phyloP scores from a whole-genome alignment of 2,329 filamentous ascomycete genomes.

The Aciculosporium take region DNA sequence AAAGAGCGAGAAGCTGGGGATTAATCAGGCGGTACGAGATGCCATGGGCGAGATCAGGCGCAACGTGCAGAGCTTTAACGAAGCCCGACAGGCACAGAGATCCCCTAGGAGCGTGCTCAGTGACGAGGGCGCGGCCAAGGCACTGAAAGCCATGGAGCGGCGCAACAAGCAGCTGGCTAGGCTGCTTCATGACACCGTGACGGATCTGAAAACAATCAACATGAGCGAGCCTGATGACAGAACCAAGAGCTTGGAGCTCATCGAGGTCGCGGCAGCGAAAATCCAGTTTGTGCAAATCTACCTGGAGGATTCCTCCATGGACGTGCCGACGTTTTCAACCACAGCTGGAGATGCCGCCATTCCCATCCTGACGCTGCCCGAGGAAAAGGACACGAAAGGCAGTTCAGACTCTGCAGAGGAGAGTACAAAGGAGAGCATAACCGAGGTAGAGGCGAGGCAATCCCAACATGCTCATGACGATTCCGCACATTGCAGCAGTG shows the following conservation, averaged over 20 bases:
- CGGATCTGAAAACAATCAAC: slow-evolving; percentile 47
- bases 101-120: slow-evolving; percentile 21
- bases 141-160: slow-evolving; percentile 40
- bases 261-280: slow-evolving; percentile 47
- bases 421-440: not conserved
- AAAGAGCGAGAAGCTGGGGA: slow-evolving; percentile 59
- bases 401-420: not conserved
- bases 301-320: slow-evolving; percentile 42
- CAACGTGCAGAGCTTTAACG: slow-evolving; percentile 56
- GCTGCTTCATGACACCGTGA: slow-evolving; percentile 54
- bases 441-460: not conserved
- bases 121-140: slow-evolving; percentile 20
- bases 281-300: slow-evolving; percentile 51
- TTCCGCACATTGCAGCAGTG: not conserved
- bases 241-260: slow-evolving; percentile 33
- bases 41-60: slow-evolving; percentile 67
- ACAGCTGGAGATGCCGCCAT: not conserved
- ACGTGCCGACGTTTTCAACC: slow-evolving; percentile 21
- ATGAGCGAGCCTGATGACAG: slow-evolving; percentile 34
- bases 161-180: slow-evolving; percentile 52
- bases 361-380: not conserved
- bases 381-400: not conserved
- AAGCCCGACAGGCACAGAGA: slow-evolving; percentile 31
- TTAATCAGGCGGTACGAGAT: slow-evolving; percentile 69
- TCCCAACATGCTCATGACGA: not conserved